A percentile compares a stretch with the other conserved stretches of the same genome.
These are phyloP conservation scores for Termitomyces sp. DNA, from an alignment of 768 basidiomycete species.

Conservation along the genomic window DNA sequence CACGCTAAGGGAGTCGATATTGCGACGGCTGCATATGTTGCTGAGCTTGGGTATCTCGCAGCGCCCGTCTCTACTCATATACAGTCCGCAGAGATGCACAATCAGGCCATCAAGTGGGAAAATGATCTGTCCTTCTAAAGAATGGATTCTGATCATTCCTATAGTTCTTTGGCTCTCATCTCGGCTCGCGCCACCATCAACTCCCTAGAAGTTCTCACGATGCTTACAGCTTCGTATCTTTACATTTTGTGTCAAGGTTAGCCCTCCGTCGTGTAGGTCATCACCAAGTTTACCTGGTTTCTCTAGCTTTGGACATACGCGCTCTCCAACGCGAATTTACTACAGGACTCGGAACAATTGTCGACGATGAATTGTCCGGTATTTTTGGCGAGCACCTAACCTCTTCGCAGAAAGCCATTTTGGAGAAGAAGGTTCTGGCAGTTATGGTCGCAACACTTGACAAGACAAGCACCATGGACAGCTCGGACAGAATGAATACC, in stretches of 20 bases:
- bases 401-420: conserved; percentile 22
- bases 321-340: conserved; percentile 65
- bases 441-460: conserved; percentile 56
- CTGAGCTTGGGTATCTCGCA: conserved; percentile 75
- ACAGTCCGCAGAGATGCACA: conserved; percentile 84
- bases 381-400: conserved; percentile 39
- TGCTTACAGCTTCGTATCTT: conserved; percentile 68
- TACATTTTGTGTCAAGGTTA: conserved; percentile 67
- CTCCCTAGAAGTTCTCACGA: conserved; percentile 64
- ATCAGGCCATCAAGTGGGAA: conserved; percentile 77
- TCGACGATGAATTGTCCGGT: conserved; percentile 43
- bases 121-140: neutral
- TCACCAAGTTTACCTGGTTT: neutral
- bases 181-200: conserved; percentile 72
- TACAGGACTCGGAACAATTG: conserved; percentile 37
- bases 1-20: conserved; percentile 80
- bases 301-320: conserved; percentile 69
- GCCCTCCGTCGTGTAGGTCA: neutral
- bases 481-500: conserved; percentile 57
- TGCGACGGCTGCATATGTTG: conserved; percentile 74
- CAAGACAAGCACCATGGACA: conserved; percentile 68
- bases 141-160: neutral
- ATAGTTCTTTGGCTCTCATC: conserved; percentile 60
- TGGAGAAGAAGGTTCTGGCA: conserved; percentile 32
- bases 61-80: conserved; percentile 77